Percentiles rank a stretch among this genome's conserved stretches.
Conservation (phyloP, 768 basidiomycete species). For the Calocera cornea region DNA sequence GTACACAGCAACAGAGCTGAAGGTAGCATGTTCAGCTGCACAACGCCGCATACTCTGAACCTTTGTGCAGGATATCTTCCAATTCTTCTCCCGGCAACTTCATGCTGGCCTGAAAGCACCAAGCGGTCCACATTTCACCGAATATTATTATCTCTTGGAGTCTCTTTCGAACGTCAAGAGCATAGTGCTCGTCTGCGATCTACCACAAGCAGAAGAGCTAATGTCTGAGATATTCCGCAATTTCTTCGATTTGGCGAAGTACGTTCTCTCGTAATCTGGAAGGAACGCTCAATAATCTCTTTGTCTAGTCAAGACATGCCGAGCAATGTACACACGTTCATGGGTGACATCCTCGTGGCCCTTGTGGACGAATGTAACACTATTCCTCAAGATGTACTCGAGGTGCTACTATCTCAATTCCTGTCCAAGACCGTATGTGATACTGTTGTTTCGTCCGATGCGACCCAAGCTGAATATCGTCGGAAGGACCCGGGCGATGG, state of each 20-base stretch:
- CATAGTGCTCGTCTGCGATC: conserved; percentile 84
- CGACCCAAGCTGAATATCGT: conserved; percentile 6
- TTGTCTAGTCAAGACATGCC: conserved; percentile 39
- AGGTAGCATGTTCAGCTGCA: conserved; percentile 20
- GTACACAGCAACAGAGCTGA: conserved; percentile 71
- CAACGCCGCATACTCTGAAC: not conserved
- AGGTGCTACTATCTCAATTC: conserved; percentile 74
- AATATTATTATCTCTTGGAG: conserved; percentile 92
- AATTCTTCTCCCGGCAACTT: conserved; percentile 89
- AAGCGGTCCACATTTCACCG: conserved; percentile 73
- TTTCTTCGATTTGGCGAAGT: conserved; percentile 64
- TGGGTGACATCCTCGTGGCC: conserved; percentile 81
- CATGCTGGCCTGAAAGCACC: conserved; percentile 54
- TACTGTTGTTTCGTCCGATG: not conserved
- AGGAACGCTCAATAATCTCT: not conserved
- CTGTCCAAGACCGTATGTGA: conserved; percentile 26
- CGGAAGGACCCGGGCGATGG: conserved; percentile 15
- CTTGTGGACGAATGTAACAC: conserved; percentile 74
- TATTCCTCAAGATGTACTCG: conserved; percentile 66
- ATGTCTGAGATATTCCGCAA: conserved; percentile 71
- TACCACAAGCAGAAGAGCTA: conserved; percentile 74
- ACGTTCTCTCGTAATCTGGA: conserved; percentile 7
- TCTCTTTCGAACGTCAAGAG: conserved; percentile 89
- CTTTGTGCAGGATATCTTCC: conserved; percentile 67
- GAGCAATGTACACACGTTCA: conserved; percentile 72